phyloP scores from a whole-genome alignment of 352 stramenopile genomes.

The Phytopythium litorale region DNA sequence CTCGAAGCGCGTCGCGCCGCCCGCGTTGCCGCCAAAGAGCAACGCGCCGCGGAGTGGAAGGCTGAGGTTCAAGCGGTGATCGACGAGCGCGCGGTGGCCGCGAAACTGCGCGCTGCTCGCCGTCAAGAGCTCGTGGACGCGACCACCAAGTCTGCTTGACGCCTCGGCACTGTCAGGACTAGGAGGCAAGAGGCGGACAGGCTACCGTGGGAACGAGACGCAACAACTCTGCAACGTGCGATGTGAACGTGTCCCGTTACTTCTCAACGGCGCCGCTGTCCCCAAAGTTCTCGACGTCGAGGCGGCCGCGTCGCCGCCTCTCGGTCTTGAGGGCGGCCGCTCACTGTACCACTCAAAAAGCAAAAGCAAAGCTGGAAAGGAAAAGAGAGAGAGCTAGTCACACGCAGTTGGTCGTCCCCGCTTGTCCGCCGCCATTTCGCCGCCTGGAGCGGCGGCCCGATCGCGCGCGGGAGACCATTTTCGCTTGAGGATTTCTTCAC shows the following conservation, averaged over 20 bases:
- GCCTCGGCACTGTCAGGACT: not conserved
- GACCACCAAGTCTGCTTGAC: conserved; percentile 1
- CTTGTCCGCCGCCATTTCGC: not conserved
- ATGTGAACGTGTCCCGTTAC: conserved; percentile 8
- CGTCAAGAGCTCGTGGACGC: conserved; percentile 18
- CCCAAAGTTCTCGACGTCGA: conserved; percentile 6
- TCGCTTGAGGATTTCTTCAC: not conserved
- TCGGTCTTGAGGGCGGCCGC: conserved; percentile 6
- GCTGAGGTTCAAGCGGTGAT: conserved; percentile 28
- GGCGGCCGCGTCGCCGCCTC: conserved; percentile 1
- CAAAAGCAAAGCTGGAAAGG: not conserved
- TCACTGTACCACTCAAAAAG: conserved; percentile 8
- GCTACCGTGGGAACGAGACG: not conserved
- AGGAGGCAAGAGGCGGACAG: not conserved
- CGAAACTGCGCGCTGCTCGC: conserved; percentile 26
- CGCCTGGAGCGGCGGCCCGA: not conserved
- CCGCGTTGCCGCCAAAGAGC: conserved; percentile 26
- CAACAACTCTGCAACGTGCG: not conserved
- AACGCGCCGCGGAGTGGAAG: conserved; percentile 27
- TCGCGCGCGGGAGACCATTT: conserved; percentile 1
- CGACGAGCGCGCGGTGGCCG: conserved; percentile 25
- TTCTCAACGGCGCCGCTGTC: conserved; percentile 6
- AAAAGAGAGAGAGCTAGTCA: not conserved
- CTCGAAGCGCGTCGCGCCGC: conserved; percentile 23
- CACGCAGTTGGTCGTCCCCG: conserved; percentile 2